Evolutionary conservation across 495 filamentous ascomycete species (phyloP).

Genomic region (Xylona heveae): DNA sequence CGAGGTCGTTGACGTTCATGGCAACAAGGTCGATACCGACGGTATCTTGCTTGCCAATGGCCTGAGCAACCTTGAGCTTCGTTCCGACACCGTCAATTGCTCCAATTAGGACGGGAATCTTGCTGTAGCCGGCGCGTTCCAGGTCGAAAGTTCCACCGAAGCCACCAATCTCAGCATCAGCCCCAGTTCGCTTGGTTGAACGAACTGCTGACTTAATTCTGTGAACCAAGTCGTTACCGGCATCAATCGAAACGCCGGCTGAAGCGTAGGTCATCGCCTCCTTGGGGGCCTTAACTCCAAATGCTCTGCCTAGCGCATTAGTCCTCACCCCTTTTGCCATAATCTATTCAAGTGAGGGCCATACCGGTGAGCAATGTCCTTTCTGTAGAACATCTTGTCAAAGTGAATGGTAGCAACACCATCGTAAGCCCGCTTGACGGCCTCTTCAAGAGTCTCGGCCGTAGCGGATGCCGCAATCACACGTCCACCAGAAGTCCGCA

Average conservation of each 20-base stretch:
- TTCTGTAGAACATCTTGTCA: slow-evolving; percentile 77
- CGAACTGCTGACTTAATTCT: slow-evolving; percentile 68
- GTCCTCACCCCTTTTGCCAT: too few species aligned
- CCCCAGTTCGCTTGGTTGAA: slow-evolving; percentile 62
- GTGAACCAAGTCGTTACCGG: slow-evolving; percentile 75
- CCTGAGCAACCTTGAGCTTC: slow-evolving; percentile 85
- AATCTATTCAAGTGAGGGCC: too few species aligned
- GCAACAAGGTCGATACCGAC: slow-evolving; percentile 89
- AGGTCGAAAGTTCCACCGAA: slow-evolving; percentile 86
- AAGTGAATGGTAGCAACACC: slow-evolving; percentile 65
- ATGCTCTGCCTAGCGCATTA: slow-evolving; percentile 2
- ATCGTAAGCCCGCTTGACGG: slow-evolving; percentile 64
- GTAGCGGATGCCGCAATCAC: slow-evolving; percentile 78
- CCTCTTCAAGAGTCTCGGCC: slow-evolving; percentile 52
- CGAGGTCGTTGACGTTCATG: slow-evolving; percentile 96
- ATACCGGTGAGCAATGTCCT: slow-evolving; percentile 65
- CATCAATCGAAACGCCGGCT: slow-evolving; percentile 80
- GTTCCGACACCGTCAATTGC: slow-evolving; percentile 94
- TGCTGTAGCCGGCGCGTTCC: slow-evolving; percentile 46
- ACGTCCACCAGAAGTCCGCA: slow-evolving; percentile 65
- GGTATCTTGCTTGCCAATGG: slow-evolving; percentile 70
- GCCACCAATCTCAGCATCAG: slow-evolving; percentile 79
- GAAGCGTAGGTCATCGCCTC: slow-evolving; percentile 72
- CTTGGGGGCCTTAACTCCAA: neutral
- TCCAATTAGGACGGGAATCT: slow-evolving; percentile 59